Evolutionary conservation across 306 rosid genomes (phyloP).

Genomic region (Malus sylvestris): DNA sequence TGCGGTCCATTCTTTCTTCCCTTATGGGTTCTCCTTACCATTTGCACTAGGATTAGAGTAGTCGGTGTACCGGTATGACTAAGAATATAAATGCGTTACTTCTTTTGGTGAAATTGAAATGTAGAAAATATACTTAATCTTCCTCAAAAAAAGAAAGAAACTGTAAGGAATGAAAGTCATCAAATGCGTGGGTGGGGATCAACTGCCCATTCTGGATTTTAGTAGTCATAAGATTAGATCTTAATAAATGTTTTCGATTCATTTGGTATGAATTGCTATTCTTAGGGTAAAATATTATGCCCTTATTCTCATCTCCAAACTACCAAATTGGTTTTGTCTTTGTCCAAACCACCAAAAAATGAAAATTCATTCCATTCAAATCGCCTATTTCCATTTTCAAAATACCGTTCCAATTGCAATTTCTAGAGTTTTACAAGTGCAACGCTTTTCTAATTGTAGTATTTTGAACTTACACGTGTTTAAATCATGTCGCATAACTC

Average conservation of each 20-base stretch:
- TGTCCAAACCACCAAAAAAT: no score
- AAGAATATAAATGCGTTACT: neutral
- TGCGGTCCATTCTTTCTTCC: neutral
- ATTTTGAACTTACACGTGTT: no score
- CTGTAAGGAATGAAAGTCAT: neutral
- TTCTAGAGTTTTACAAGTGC: no score
- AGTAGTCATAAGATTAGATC: neutral
- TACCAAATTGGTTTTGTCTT: neutral
- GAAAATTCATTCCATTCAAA: no score
- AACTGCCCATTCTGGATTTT: neutral
- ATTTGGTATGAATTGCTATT: neutral
- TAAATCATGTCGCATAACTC: no score
- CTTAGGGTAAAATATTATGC: neutral
- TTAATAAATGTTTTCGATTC: neutral
- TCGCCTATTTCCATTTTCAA: no score
- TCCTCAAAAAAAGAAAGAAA: neutral
- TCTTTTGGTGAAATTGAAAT: neutral
- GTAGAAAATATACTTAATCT: neutral
- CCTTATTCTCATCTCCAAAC: neutral
- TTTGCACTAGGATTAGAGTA: neutral
- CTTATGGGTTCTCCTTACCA: neutral
- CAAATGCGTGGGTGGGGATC: neutral
- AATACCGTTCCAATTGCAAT: no score
- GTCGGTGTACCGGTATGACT: neutral
- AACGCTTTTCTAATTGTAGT: no score